phyloP scores from a whole-genome alignment of 2,329 filamentous ascomycete species.

The Aurifilum marmelostoma region DNA sequence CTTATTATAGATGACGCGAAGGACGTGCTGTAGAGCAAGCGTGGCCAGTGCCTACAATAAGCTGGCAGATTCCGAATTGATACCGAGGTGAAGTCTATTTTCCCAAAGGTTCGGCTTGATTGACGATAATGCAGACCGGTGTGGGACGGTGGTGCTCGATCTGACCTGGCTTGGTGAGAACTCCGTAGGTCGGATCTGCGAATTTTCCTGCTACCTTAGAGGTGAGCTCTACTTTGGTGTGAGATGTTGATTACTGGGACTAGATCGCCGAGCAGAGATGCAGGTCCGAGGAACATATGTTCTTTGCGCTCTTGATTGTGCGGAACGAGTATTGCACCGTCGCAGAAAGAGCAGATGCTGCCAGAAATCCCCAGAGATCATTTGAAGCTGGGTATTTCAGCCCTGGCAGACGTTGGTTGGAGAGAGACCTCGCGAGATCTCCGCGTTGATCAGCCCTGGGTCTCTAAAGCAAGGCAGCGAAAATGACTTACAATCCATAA shows the following conservation, averaged over 20 bases:
- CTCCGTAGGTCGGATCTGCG: not conserved
- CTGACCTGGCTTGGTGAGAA: not conserved
- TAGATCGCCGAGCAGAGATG: conserved; percentile 8
- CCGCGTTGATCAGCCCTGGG: not conserved
- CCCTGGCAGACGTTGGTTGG: not conserved
- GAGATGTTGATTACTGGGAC: conserved; percentile 6
- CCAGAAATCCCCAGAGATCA: not conserved
- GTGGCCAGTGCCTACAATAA: too few species aligned
- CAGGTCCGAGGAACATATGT: not conserved
- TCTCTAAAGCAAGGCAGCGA: not conserved
- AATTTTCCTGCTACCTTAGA: conserved; percentile 15
- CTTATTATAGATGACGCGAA: not conserved
- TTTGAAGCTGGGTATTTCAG: not conserved
- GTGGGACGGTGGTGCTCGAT: conserved; percentile 7
- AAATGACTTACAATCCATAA: not conserved
- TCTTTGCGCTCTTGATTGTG: conserved; percentile 12
- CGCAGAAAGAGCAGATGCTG: not conserved
- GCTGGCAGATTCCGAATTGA: not conserved
- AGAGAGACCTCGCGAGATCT: conserved; percentile 10
- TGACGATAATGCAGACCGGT: not conserved
- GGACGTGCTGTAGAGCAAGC: not conserved
- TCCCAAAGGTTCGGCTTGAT: conserved; percentile 1
- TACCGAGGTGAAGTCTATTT: not conserved
- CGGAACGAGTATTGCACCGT: conserved; percentile 8
- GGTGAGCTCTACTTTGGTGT: not conserved